phyloP scores from a whole-genome alignment of 495 filamentous ascomycete species.

The Neurospora sublineolata region DNA sequence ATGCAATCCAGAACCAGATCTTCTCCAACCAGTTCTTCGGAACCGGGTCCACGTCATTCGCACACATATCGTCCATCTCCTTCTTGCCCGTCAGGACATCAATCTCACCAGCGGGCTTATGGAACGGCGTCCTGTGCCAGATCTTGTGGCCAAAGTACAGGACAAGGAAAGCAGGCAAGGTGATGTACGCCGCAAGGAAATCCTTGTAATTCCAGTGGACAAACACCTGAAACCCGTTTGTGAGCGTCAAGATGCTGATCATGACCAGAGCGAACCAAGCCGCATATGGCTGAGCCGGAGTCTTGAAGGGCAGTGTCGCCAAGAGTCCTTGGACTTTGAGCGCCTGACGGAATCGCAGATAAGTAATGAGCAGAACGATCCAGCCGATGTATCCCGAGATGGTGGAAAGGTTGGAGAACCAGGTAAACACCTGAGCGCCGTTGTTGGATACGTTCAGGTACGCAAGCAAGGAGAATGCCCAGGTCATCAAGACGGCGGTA shows the following conservation, averaged over 20 bases:
- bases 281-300: conserved; percentile 30
- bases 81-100: conserved; percentile 38
- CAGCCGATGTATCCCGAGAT: conserved; percentile 40
- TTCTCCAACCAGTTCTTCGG: conserved; percentile 31
- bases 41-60: conserved; percentile 24
- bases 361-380: conserved; percentile 38
- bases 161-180: conserved; percentile 30
- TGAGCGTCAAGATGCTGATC: conserved; percentile 31
- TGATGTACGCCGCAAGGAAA: conserved; percentile 39
- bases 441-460: conserved; percentile 50
- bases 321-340: conserved; percentile 26
- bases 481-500: conserved; percentile 45
- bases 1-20: conserved; percentile 39
- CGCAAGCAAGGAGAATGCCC: conserved; percentile 44
- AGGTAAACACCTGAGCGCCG: conserved; percentile 46
- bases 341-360: conserved; percentile 36
- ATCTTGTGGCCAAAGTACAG: conserved; percentile 35
- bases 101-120: conserved; percentile 21
- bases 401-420: conserved; percentile 43
- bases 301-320: conserved; percentile 28
- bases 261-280: conserved; percentile 27
- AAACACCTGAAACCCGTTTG: conserved; percentile 39
- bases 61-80: conserved; percentile 37
- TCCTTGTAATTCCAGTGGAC: conserved; percentile 24
- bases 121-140: conserved; percentile 19